phyloP scores from a whole-genome alignment of 345 rosid genomes.

The Balakata baccata region DNA sequence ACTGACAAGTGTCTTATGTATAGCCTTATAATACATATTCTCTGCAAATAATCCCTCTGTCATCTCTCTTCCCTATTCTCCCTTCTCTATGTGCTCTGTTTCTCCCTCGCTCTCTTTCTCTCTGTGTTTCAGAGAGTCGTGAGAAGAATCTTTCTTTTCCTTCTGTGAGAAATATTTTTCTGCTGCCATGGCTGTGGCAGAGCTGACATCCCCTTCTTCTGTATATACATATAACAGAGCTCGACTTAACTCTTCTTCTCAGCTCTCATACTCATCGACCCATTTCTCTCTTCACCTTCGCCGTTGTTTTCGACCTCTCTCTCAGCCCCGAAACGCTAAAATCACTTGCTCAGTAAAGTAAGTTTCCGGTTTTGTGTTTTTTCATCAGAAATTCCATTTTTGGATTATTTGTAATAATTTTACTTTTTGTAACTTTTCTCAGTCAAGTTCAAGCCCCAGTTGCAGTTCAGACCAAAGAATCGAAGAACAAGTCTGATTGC shows the following conservation, averaged over 20 bases:
- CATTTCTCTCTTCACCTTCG: constrained; percentile 50
- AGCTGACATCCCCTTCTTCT: constrained; percentile 43
- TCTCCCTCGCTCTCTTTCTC: constrained; percentile 3
- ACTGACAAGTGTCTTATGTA: constrained; percentile 56
- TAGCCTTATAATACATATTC: constrained; percentile 38
- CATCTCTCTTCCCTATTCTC: neutral
- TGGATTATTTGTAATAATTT: constrained; percentile 7
- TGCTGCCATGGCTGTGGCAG: constrained; percentile 63
- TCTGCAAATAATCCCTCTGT: constrained; percentile 14
- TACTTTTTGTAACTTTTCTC: neutral
- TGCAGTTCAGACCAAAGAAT: constrained; percentile 43
- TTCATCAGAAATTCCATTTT: neutral
- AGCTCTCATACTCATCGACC: constrained; percentile 47
- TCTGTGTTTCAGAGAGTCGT: neutral
- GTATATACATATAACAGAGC: constrained; percentile 33
- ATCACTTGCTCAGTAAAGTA: constrained; percentile 81
- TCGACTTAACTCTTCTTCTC: constrained; percentile 52
- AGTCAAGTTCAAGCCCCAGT: constrained; percentile 55
- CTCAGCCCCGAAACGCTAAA: constrained; percentile 32
- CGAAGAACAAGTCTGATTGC: constrained; percentile 58
- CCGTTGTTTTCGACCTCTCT: constrained; percentile 39
- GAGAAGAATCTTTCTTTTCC: neutral
- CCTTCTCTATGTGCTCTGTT: neutral
- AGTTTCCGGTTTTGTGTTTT: constrained; percentile 12
- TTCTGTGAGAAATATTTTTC: neutral